These are phyloP conservation scores for Sporothrix schenckii DNA, from an alignment of 2,329 filamentous ascomycete species.

Conservation along the genomic window DNA sequence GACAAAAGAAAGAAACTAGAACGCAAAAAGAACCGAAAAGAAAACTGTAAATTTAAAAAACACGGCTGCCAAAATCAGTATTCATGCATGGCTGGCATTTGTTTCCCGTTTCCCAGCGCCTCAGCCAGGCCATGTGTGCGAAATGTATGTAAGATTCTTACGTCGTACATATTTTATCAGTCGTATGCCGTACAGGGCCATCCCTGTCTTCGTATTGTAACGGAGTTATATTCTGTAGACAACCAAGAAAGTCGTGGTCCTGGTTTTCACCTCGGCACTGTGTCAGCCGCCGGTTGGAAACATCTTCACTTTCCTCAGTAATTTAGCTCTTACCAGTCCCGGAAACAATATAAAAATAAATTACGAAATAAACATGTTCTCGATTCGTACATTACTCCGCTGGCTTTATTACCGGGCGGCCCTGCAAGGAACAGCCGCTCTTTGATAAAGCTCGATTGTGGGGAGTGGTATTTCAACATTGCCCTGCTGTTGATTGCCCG, in stretches of 20 bases:
- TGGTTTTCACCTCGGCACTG: constrained; percentile 10
- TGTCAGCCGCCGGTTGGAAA: constrained; percentile 4
- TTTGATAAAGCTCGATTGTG: constrained; percentile 2
- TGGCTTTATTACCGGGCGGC: background rate
- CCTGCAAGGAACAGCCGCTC: constrained; percentile 22
- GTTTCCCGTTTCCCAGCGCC: background rate
- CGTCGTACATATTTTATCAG: too few species aligned
- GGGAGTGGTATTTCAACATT: background rate
- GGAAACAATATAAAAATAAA: background rate
- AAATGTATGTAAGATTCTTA: too few species aligned
- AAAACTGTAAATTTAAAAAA: background rate
- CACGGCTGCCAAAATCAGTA: background rate
- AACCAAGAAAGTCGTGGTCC: background rate
- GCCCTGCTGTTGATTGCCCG: background rate
- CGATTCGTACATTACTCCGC: constrained; percentile 10
- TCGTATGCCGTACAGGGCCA: background rate
- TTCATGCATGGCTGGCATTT: constrained; percentile 14
- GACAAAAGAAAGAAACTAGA: background rate
- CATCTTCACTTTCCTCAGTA: background rate
- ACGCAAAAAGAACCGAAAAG: background rate
- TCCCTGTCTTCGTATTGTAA: background rate
- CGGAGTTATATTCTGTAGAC: background rate
- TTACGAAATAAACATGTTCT: background rate
- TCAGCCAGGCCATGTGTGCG: background rate
- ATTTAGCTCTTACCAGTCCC: background rate